phyloP scores from a whole-genome alignment of 139 green algal genomes.

The Raphidocelis subcapitata region DNA sequence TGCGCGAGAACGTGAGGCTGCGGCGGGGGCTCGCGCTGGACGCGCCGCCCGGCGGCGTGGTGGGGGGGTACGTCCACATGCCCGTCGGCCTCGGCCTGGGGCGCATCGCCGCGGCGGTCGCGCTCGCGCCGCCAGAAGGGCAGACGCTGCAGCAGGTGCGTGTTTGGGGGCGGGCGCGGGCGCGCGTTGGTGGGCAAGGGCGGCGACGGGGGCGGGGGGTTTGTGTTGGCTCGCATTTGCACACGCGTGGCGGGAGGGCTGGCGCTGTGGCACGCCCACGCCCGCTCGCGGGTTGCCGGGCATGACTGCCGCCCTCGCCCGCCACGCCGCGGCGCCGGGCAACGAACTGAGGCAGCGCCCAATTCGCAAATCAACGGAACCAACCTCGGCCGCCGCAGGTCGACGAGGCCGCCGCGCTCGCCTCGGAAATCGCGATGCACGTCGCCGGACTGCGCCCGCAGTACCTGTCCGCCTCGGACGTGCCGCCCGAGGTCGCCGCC shows the following conservation, averaged over 20 bases:
- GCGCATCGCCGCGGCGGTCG: constrained; percentile 39
- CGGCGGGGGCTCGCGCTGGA: constrained; percentile 53
- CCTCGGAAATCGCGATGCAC: constrained; percentile 61
- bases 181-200: too few species aligned
- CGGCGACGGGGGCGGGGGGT: neutral
- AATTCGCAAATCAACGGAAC: too few species aligned
- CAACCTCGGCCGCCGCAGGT: constrained; percentile 11
- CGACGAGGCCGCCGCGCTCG: constrained; percentile 49
- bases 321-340: too few species aligned
- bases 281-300: too few species aligned
- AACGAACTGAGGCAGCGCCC: too few species aligned
- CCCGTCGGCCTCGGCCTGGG: constrained; percentile 48
- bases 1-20: constrained; percentile 85
- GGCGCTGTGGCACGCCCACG: too few species aligned
- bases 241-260: neutral
- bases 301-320: too few species aligned
- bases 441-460: constrained; percentile 58
- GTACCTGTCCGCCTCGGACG: constrained; percentile 42
- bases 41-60: constrained; percentile 16
- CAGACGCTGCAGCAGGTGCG: constrained; percentile 77
- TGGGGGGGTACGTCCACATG: constrained; percentile 71
- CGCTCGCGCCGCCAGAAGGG: constrained; percentile 45
- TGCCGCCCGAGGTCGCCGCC: constrained; percentile 44
- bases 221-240: neutral
- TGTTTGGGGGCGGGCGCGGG: constrained; percentile 48